A percentile compares a stretch with the other conserved stretches of the same genome.
These are phyloP conservation scores for Diplodia seriata DNA, from an alignment of 2,329 filamentous ascomycete genomes.

Conservation along the genomic window DNA sequence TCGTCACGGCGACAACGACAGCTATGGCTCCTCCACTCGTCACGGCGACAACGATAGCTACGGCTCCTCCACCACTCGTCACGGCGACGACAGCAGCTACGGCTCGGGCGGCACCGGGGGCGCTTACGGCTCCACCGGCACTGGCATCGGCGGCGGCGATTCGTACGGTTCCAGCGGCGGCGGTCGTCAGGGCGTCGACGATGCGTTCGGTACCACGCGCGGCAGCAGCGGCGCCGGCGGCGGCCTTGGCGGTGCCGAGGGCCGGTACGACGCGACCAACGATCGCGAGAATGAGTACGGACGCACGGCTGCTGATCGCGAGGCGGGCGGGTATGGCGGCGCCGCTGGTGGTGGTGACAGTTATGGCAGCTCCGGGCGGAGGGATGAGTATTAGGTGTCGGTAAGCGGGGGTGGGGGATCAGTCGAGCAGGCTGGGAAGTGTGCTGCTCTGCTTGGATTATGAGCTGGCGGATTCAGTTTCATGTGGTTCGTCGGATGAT, in stretches of 20 bases:
- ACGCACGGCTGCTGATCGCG: background rate
- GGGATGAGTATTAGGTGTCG: background rate
- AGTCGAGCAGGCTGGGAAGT: too few relatives aligned
- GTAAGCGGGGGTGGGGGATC: too few relatives aligned
- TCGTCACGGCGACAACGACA: background rate
- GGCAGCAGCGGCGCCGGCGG: too few relatives aligned
- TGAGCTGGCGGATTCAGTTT: too few relatives aligned
- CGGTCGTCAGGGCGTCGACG: background rate
- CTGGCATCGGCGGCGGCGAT: background rate
- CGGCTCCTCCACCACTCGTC: background rate
- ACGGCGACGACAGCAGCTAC: background rate
- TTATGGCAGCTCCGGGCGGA: background rate
- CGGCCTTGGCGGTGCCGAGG: background rate
- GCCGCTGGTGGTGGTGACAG: background rate
- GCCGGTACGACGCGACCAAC: background rate
- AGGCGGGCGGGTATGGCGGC: background rate
- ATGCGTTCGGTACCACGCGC: background rate
- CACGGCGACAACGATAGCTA: background rate
- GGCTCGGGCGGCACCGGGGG: background rate
- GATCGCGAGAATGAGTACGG: background rate
- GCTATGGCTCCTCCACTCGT: background rate
- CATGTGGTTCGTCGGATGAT: too few relatives aligned
- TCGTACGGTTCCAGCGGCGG: constrained; percentile 5
- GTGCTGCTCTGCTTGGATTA: too few relatives aligned
- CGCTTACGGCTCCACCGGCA: background rate